phyloP scores from a whole-genome alignment of 805 yeast species.

The Candida anglica region DNA sequence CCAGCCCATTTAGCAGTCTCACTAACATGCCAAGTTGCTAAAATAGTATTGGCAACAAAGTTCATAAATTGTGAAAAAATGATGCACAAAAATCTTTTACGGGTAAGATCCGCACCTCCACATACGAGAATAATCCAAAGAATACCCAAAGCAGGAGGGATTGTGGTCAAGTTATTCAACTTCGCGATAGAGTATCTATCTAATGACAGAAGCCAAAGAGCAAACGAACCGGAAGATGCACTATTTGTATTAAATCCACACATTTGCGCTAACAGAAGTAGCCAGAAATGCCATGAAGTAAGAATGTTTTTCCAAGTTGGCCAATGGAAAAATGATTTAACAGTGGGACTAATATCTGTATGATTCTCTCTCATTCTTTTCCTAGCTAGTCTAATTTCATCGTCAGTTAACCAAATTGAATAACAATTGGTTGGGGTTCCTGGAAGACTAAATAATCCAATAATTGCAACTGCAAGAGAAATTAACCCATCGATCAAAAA shows the following conservation, averaged over 20 bases:
- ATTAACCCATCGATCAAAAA: slow-evolving; percentile 20
- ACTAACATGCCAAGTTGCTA: slow-evolving; percentile 17
- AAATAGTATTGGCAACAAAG: slow-evolving; percentile 11
- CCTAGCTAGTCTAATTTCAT: slow-evolving; percentile 53
- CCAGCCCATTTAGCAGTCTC: slow-evolving; percentile 19
- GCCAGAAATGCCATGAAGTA: slow-evolving; percentile 29
- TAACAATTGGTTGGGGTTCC: slow-evolving; percentile 34
- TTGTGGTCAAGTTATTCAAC: slow-evolving; percentile 47
- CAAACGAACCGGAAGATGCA: slow-evolving; percentile 26
- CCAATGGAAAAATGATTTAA: slow-evolving; percentile 19
- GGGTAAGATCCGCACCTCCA: slow-evolving; percentile 48
- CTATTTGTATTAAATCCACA: slow-evolving; percentile 28
- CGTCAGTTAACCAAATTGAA: slow-evolving; percentile 50
- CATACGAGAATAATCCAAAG: slow-evolving; percentile 43
- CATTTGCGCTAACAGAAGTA: slow-evolving; percentile 19
- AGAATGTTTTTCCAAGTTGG: slow-evolving; percentile 22
- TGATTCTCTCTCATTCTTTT: slow-evolving; percentile 18
- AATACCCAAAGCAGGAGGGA: slow-evolving; percentile 60
- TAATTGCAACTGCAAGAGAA: slow-evolving; percentile 15
- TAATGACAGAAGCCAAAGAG: slow-evolving; percentile 24
- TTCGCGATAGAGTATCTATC: slow-evolving; percentile 38
- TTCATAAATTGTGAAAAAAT: slow-evolving; percentile 16
- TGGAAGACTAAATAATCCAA: slow-evolving; percentile 17
- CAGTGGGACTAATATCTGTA: slow-evolving; percentile 13
- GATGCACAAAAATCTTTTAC: slow-evolving; percentile 16